Conservation (phyloP, 2,329 filamentous ascomycete species). For the Colletotrichum melonis region DNA sequence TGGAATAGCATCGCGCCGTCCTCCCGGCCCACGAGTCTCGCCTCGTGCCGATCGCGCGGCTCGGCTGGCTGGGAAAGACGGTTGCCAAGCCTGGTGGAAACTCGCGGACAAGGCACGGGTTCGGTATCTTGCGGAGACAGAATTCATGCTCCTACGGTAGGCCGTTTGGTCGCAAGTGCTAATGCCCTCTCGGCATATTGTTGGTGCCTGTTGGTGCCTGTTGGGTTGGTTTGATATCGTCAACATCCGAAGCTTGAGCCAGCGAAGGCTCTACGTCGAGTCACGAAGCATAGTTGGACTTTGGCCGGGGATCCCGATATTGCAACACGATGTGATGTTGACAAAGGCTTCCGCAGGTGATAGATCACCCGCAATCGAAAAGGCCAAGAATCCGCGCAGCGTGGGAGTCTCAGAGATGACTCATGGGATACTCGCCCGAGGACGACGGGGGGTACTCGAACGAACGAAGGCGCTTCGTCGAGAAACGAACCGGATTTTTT, state of each 20-base stretch:
- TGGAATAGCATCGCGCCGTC: not conserved
- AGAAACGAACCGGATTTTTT: not conserved
- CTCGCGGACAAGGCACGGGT: not conserved
- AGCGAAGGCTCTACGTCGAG: not conserved
- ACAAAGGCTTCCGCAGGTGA: not conserved
- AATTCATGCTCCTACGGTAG: not conserved
- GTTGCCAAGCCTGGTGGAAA: not conserved
- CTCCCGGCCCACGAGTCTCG: not conserved
- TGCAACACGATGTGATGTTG: not conserved
- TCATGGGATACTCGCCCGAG: not conserved
- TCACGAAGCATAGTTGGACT: not conserved
- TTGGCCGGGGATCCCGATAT: not conserved
- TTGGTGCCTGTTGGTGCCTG: not conserved
- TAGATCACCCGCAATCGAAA: conserved; percentile 1
- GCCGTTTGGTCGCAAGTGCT: not conserved
- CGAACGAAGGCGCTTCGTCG: not conserved
- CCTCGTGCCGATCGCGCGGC: not conserved
- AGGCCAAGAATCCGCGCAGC: not conserved
- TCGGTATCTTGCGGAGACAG: not conserved
- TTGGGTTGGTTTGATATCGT: not conserved
- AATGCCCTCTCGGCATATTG: not conserved
- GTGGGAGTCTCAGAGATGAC: not conserved
- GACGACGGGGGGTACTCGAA: not conserved
- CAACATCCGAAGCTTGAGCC: not conserved
- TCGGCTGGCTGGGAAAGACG: not conserved